These are phyloP conservation scores for Thalassiosira mediterranea DNA, from an alignment of 352 stramenopile species.

Conservation along the genomic window DNA sequence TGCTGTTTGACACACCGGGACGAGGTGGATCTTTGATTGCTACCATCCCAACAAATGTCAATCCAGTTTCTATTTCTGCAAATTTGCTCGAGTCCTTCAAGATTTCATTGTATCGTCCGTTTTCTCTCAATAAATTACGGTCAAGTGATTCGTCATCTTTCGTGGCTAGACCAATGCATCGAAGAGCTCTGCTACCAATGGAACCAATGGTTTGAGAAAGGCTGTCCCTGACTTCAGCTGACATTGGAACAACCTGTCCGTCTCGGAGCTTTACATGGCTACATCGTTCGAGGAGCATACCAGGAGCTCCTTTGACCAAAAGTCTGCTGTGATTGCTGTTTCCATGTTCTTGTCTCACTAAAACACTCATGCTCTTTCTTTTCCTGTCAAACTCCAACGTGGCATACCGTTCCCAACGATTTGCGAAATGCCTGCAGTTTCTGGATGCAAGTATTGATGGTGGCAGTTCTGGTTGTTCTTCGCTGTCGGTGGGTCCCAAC, in stretches of 20 bases:
- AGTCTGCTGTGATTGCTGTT: conserved; percentile 55
- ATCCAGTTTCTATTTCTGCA: conserved; percentile 88
- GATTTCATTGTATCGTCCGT: conserved; percentile 12
- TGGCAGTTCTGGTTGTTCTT: neutral
- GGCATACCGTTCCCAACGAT: conserved; percentile 89
- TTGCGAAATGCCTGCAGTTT: conserved; percentile 67
- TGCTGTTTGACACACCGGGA: conserved; percentile 91
- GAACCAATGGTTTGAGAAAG: conserved; percentile 86
- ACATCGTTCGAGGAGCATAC: conserved; percentile 93
- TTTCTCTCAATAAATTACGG: conserved; percentile 6
- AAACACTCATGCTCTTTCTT: conserved; percentile 96
- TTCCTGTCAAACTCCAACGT: conserved; percentile 93
- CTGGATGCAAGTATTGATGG: conserved; percentile 23
- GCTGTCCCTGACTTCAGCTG: conserved; percentile 82
- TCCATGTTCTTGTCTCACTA: conserved; percentile 64
- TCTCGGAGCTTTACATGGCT: conserved; percentile 88
- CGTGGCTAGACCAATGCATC: conserved; percentile 91
- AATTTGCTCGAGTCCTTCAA: conserved; percentile 76
- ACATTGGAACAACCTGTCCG: conserved; percentile 89
- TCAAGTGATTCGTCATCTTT: conserved; percentile 84
- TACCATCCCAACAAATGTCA: conserved; percentile 94
- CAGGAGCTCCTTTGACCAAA: conserved; percentile 95
- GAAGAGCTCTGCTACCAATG: conserved; percentile 88
- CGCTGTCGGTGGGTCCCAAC: conserved; percentile 74
- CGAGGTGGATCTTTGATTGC: conserved; percentile 96